phyloP scores from a whole-genome alignment of 148 eudicot genomes.

The Nepenthes gracilis region DNA sequence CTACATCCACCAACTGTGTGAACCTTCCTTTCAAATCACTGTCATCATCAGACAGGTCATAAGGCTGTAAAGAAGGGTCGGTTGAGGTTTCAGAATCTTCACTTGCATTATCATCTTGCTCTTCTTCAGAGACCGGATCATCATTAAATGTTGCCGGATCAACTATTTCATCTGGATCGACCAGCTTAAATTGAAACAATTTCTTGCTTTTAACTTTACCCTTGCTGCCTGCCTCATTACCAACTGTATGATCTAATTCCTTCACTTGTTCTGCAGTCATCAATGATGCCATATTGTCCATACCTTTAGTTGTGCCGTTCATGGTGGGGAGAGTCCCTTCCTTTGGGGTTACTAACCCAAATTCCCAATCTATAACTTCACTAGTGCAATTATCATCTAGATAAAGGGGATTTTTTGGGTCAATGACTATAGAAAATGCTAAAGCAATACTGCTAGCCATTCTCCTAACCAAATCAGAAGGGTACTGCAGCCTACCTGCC shows the following conservation, averaged over 20 bases:
- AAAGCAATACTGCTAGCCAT: constrained; percentile 82
- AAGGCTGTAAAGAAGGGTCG: constrained; percentile 82
- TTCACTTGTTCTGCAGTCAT: constrained; percentile 9
- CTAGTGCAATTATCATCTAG: constrained; percentile 66
- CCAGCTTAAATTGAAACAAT: constrained; percentile 21
- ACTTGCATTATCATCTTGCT: constrained; percentile 38
- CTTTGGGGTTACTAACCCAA: constrained; percentile 42
- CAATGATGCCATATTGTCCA: constrained; percentile 13
- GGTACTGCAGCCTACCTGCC: constrained; percentile 84
- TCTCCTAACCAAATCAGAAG: constrained; percentile 56
- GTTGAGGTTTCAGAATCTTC: constrained; percentile 68
- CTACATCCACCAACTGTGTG: constrained; percentile 79
- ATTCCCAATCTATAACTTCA: constrained; percentile 83
- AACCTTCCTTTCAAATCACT: constrained; percentile 66
- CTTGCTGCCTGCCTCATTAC: constrained; percentile 14
- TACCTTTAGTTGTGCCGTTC: constrained; percentile 11
- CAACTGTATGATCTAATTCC: constrained; percentile 15
- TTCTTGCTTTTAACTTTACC: constrained; percentile 28
- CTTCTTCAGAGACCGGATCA: constrained; percentile 35
- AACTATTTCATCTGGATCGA: constrained; percentile 82
- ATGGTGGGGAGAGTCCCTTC: constrained; percentile 17
- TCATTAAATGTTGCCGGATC: constrained; percentile 54
- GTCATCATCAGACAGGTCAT: constrained; percentile 85
- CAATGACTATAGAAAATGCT: constrained; percentile 80
- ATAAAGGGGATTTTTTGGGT: constrained; percentile 82